Conservation (phyloP, 805 yeast species). For the Peterozyma toletana region DNA sequence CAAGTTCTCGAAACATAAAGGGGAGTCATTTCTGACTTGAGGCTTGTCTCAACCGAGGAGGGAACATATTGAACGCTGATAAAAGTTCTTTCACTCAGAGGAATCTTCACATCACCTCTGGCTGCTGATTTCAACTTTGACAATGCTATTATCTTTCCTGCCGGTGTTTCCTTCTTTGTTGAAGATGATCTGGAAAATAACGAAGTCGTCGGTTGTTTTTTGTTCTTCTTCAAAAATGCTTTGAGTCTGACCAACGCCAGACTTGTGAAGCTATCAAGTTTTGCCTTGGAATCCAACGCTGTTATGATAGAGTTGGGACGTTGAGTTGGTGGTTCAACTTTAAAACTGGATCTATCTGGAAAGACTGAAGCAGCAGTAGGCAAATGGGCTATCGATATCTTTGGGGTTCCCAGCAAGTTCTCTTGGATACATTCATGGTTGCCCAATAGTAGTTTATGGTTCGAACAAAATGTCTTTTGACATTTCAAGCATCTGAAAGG, state of each 20-base stretch:
- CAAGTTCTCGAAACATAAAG: constrained; percentile 46
- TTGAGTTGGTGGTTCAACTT: constrained; percentile 29
- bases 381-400: constrained; percentile 17
- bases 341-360: constrained; percentile 36
- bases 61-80: constrained; percentile 38
- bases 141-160: constrained; percentile 23
- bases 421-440: constrained; percentile 20
- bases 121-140: constrained; percentile 37
- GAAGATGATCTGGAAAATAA: not conserved
- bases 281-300: constrained; percentile 5
- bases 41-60: constrained; percentile 4
- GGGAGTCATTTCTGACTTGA: constrained; percentile 15
- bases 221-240: constrained; percentile 4
- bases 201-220: constrained; percentile 4
- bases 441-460: constrained; percentile 33
- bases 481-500: constrained; percentile 51
- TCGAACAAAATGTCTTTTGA: constrained; percentile 36
- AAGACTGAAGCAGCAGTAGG: constrained; percentile 41
- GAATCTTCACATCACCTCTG: constrained; percentile 42
- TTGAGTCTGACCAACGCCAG: constrained; percentile 5
- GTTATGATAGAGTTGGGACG: constrained; percentile 9
- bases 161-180: constrained; percentile 8
- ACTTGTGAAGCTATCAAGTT: constrained; percentile 1
- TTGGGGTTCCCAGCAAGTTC: not conserved
- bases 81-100: constrained; percentile 37